Evolutionary conservation across 495 filamentous ascomycete species (phyloP), one percentile per base, ranked within the genome.

Genomic region (Penicillium samsonianum): DNA sequence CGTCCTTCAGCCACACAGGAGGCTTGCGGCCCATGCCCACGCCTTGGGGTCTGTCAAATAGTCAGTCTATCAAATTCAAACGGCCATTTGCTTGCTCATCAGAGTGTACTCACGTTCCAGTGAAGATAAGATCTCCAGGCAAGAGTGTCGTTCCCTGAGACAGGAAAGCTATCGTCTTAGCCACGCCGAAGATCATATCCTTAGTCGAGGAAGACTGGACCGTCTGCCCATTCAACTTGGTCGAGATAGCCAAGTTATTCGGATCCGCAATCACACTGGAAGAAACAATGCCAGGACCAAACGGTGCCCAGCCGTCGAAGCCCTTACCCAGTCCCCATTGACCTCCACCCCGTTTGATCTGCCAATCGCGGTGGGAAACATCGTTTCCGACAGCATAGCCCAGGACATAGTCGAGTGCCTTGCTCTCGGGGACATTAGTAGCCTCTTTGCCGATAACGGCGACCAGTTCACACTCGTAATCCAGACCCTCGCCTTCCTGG

Each of bases 221-320:
- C 4, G 74, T 80, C 67, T 83, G 67, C 0, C 88, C 90, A 69
- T 95, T 95, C 35, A 94, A 60, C 57, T 81, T 85, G 1, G 87
- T 90, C 42, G 70, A 73, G 44, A 93, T 91, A 26, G 73, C 75
- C 53, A 92, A 70, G 17, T 70, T 75, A 69, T 90, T 87, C 0
- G 90, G 90, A 65, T 92, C 84, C 33, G 75, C 67, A 61, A 94
- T 87, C 57, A 91, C 41, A n/a, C 70, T 72, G 50, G 76, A 73
- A 35, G 81, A 84, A 20, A 91, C 88, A 61, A 94, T 91, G 0
- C 88, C 90, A 14, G 91, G 91, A 3, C 91, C 91, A 62, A 83
- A 88, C 0, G 90, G 91, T n/a, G 90, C 90, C 90, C 90, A 94
- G 43, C 88, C 87, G 73, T 96, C 90, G 64, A 91, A 94, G 3